phyloP scores from a whole-genome alignment of 2,329 filamentous ascomycete species.

The Thyridium curvatum region DNA sequence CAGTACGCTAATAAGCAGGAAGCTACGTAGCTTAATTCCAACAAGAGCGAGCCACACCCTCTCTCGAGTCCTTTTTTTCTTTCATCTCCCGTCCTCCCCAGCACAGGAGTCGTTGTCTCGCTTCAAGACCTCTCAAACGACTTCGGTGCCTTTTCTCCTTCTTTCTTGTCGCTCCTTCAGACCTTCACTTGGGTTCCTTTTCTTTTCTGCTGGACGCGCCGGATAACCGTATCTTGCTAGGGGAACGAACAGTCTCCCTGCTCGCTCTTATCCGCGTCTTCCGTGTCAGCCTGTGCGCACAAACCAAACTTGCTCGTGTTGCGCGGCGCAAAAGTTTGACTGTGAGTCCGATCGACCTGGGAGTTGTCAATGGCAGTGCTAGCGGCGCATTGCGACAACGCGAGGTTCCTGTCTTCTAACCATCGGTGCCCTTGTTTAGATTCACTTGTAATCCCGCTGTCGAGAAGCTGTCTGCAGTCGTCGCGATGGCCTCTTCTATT shows the following conservation, averaged over 20 bases:
- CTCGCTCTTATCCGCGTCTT: too few species aligned
- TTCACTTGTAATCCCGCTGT: slow-evolving; percentile 16
- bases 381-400: too few species aligned
- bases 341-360: too few species aligned
- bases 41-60: background rate
- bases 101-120: slow-evolving; percentile 6
- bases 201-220: slow-evolving; percentile 14
- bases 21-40: too few species aligned
- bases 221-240: too few species aligned
- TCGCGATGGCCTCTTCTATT: slow-evolving; percentile 37
- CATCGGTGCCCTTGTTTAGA: background rate
- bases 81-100: slow-evolving; percentile 10
- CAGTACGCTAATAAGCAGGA: background rate
- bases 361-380: too few species aligned
- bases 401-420: background rate
- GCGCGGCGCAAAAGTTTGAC: too few species aligned
- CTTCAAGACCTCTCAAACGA: slow-evolving; percentile 7
- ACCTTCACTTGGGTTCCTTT: slow-evolving; percentile 19
- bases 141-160: slow-evolving; percentile 16
- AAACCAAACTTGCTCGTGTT: too few species aligned
- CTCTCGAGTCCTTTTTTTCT: slow-evolving; percentile 9
- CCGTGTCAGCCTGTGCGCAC: too few species aligned
- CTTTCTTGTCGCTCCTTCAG: slow-evolving; percentile 36
- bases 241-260: too few species aligned
- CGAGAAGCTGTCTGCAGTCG: slow-evolving; percentile 24